Base-by-base conservation (phyloP, 2,329 filamentous ascomycete species). In the Trichoderma oligosporum region DNA sequence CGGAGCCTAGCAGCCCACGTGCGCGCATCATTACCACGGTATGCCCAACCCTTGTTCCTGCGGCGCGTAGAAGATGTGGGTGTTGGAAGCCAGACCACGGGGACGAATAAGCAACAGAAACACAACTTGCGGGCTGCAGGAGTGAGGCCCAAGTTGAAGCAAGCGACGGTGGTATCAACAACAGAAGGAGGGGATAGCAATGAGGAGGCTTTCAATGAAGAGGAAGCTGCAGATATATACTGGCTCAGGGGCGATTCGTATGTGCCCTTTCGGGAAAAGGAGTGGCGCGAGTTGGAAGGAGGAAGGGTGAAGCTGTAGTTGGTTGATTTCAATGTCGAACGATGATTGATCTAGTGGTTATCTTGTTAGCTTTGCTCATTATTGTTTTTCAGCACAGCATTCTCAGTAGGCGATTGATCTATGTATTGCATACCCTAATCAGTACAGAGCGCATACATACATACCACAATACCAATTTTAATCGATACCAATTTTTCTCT, bases 91-190 rank as follows among this genome's bases (percentile, higher is more conserved):
- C 83, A 87, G 65, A 79, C 83, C 1, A 96, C 91, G 4, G 90
- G 91, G 0, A 96, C 91, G 46, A 88, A 91, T 66, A 96, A 96
- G 78, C 89, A 95, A 74, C 87, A 92, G 73, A 96, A 96, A 72
- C 83, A 87, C 61, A 72, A 76, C 0, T 70, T 96, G 61, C 78
- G 89, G n/a, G 76, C 78, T 2, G 81, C 92, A 61, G 91, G 91
- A 0, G 88, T 93, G 0, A 82, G 89, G 65, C 88, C 87, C 0
- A 71, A 66, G 4, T 5, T n/a, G 9, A 51, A 14, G 11, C 11
- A 5, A 11, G 27, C 11, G 27, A 11, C 11, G 27, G 11, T 11
- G 27, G 11, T 11, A 11, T 2, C 47, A 4, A 16, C 2, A 7
- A 35, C 27, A 3, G 18, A 33, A 8, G 8, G 20, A 3, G 29